phyloP scores from a whole-genome alignment of 2,329 filamentous ascomycete genomes.

The Cryphonectria naterciae region DNA sequence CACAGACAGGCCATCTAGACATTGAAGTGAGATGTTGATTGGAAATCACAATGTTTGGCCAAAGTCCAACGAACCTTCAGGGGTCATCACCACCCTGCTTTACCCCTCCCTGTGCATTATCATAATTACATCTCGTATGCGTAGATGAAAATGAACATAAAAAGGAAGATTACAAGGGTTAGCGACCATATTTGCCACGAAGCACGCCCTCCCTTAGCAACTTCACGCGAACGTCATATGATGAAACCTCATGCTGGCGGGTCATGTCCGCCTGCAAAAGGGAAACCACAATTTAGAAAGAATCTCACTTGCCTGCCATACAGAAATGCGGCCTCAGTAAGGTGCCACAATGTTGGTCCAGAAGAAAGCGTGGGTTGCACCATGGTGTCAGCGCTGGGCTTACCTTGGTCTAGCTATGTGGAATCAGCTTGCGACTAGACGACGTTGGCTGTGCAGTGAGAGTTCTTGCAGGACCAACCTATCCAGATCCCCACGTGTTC shows the following conservation, averaged over 20 bases:
- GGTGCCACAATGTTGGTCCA: conserved; percentile 18
- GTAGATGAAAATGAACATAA: too few species aligned
- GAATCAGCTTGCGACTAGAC: conserved; percentile 11
- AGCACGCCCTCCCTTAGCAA: not conserved
- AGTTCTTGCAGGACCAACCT: not conserved
- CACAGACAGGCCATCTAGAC: not conserved
- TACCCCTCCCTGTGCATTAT: not conserved
- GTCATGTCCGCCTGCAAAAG: not conserved
- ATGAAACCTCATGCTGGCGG: not conserved
- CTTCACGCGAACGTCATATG: not conserved
- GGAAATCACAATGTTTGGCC: not conserved
- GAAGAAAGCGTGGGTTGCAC: conserved; percentile 14
- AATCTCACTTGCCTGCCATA: conserved; percentile 1
- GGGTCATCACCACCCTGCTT: not conserved
- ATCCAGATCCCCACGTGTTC: not conserved
- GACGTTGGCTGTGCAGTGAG: not conserved
- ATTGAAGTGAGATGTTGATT: not conserved
- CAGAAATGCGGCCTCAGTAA: not conserved
- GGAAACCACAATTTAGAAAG: not conserved
- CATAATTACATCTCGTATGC: not conserved
- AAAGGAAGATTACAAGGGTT: not conserved
- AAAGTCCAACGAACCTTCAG: not conserved
- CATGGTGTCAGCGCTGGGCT: conserved; percentile 23
- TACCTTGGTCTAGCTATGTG: conserved; percentile 1
- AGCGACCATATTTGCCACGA: not conserved